Percentiles rank a stretch among this genome's conserved stretches.
Evolutionary conservation across 2,329 filamentous ascomycete species (phyloP).

Genomic region (Kalmusia sp.): DNA sequence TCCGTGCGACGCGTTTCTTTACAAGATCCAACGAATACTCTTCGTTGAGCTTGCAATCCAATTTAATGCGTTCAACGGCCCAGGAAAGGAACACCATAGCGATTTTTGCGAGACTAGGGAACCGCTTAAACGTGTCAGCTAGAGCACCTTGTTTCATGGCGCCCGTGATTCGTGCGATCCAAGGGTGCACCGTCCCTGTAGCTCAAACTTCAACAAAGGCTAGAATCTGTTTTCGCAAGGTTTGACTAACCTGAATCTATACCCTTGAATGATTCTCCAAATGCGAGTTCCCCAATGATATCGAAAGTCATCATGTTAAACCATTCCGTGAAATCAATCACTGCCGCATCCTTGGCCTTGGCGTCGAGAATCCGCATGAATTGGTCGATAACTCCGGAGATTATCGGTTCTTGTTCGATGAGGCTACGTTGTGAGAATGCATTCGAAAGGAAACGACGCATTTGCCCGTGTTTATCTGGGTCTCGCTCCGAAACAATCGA

Average conservation of each 20-base stretch:
- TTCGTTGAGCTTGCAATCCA: neutral
- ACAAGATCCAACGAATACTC: slow-evolving; percentile 1
- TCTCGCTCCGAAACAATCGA: slow-evolving; percentile 26
- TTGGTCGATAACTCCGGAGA: neutral
- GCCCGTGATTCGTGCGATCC: slow-evolving; percentile 32
- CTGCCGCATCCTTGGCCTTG: neutral
- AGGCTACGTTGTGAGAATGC: slow-evolving; percentile 1
- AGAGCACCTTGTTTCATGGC: slow-evolving; percentile 20
- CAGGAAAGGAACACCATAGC: slow-evolving; percentile 10
- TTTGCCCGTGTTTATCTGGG: slow-evolving; percentile 11
- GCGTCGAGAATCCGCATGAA: too few species aligned
- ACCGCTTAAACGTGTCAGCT: slow-evolving; percentile 30
- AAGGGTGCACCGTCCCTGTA: slow-evolving; percentile 35
- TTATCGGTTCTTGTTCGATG: slow-evolving; percentile 7
- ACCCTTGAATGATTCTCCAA: slow-evolving; percentile 53
- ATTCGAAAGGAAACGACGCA: neutral
- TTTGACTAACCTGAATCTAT: slow-evolving; percentile 5
- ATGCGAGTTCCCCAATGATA: slow-evolving; percentile 55
- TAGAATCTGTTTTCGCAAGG: neutral
- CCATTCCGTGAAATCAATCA: slow-evolving; percentile 12
- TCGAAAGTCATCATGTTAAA: slow-evolving; percentile 27
- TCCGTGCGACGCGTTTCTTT: neutral
- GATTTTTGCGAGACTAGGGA: slow-evolving; percentile 12
- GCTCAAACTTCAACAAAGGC: neutral
- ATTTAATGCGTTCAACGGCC: slow-evolving; percentile 7